Evolutionary conservation across 352 stramenopile species (phyloP), one percentile per base, ranked within the genome.

Genomic region (Globisporangium alternatum): DNA sequence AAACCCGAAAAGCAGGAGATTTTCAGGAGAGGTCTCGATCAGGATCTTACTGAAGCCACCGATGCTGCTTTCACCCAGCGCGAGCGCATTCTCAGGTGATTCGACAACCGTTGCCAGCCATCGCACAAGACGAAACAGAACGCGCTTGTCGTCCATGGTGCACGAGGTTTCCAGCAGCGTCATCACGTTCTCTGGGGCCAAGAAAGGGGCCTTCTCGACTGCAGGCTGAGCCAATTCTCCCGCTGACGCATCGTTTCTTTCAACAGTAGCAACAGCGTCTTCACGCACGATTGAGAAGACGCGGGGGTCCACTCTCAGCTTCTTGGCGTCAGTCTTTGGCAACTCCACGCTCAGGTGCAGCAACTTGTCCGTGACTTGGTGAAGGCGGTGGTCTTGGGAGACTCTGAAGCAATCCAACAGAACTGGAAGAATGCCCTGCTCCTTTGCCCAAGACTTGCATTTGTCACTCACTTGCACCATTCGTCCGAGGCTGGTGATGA

Each of bases 361-460:
- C 10, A 91, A 53, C 33, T 88, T 91, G 47, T 91, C 82, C 1
- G 70, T 69, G 0, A 80, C 74, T 70, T 91, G 82, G 47, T 83
- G 66, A 5, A 89, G 68, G 2, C 64, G 48, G 3, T 60, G n/a
- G 5, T 75, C 63, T 0, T 69, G 41, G 5, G 70, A 60, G 8
- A 89, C 44, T 6, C 72, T 75, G 55, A 81, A 79, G 17, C 66
- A 81, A 37, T 86, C 72, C 1, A 91, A 13, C 3, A 86, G 54
- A 2, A 83, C 30, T 0, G 70, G 62, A 0, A 89, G 41, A 3
- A 86, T 15, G 0, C 75, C 77, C 5, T 72, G 66, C 22, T 49
- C 10, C 25, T 83, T 85, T 5, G 70, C 67, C 13, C 77, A 62
- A 1, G 39, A 53, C 65, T 86, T 88, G 44, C 69, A 86, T 5